Conservation (phyloP, 352 stramenopile species). For the Nothophytophthora sp. region DNA sequence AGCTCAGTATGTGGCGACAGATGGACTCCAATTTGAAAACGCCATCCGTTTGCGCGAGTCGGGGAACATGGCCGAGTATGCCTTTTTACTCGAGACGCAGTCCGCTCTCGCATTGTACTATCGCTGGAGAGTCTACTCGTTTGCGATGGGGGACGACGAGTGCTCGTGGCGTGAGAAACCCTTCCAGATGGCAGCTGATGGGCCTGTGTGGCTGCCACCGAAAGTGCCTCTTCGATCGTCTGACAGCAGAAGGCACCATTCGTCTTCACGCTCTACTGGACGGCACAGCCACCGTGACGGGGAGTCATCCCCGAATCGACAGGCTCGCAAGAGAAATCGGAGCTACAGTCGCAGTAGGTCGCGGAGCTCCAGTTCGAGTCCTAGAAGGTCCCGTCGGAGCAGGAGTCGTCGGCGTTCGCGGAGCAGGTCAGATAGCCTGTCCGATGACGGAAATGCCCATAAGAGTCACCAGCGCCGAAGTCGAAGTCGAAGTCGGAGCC, state of each 20-base stretch:
- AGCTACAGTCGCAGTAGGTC: conserved; percentile 41
- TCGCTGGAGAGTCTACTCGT: conserved; percentile 71
- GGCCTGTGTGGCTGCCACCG: conserved; percentile 64
- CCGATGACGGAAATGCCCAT: conserved; percentile 3
- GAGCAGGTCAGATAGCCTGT: conserved; percentile 24
- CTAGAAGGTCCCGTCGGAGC: conserved; percentile 25
- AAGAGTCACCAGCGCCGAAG: conserved; percentile 10
- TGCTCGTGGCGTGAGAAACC: conserved; percentile 44
- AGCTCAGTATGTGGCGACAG: conserved; percentile 59
- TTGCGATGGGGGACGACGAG: conserved; percentile 66
- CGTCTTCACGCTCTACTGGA: conserved; percentile 25
- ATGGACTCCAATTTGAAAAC: conserved; percentile 72
- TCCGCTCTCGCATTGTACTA: conserved; percentile 58
- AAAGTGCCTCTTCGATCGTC: conserved; percentile 15
- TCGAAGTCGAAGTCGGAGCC: conserved; percentile 29
- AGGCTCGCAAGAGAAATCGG: conserved; percentile 11
- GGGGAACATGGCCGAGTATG: conserved; percentile 42
- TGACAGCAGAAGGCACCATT: conserved; percentile 10
- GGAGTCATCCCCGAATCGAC: conserved; percentile 2
- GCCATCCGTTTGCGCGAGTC: conserved; percentile 48
- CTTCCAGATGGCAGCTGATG: conserved; percentile 66
- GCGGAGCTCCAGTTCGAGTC: conserved; percentile 27
- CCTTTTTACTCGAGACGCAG: conserved; percentile 53
- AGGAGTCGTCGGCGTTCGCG: conserved; percentile 26
- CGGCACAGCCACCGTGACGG: conserved; percentile 6